These are phyloP conservation scores for Hygrophila difformis DNA, from an alignment of 257 asterid species.

Conservation along the genomic window DNA sequence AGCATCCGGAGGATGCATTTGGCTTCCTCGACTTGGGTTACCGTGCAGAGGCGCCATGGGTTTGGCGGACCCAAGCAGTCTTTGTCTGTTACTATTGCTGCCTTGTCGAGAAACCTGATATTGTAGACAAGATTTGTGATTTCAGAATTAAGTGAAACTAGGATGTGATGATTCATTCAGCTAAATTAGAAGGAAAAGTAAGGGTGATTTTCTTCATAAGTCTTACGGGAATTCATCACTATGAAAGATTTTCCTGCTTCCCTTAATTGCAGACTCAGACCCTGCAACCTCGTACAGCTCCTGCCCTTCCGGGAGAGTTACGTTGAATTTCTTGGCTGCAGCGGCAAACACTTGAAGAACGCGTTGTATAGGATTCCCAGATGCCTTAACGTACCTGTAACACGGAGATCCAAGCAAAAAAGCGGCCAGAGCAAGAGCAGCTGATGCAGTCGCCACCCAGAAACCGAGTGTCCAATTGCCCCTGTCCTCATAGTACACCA, in stretches of 20 bases:
- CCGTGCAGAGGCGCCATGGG: conserved; percentile 25
- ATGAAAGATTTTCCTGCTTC: conserved; percentile 58
- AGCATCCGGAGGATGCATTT: conserved; percentile 23
- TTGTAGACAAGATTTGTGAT: too few relatives aligned
- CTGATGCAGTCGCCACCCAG: conserved; percentile 51
- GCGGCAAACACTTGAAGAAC: conserved; percentile 62
- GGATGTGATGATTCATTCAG: too few relatives aligned
- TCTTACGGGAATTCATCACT: conserved; percentile 45
- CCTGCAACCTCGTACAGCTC: conserved; percentile 47
- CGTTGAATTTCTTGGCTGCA: conserved; percentile 28
- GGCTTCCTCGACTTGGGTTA: conserved; percentile 25
- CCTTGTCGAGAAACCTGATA: conserved; percentile 49
- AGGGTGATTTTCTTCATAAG: too few relatives aligned
- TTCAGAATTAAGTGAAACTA: too few relatives aligned
- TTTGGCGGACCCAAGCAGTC: background rate
- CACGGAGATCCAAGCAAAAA: conserved; percentile 39
- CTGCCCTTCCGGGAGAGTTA: conserved; percentile 8
- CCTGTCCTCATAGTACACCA: conserved; percentile 62
- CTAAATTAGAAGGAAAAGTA: too few relatives aligned
- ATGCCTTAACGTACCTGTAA: conserved; percentile 37
- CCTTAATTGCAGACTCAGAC: conserved; percentile 39
- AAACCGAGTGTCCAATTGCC: conserved; percentile 71
- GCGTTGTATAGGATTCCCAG: conserved; percentile 68
- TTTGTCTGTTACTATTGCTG: conserved; percentile 33
- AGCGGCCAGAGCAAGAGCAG: conserved; percentile 27